Base-by-base conservation (phyloP, 139 green algal species). In the Volvox africanus region DNA sequence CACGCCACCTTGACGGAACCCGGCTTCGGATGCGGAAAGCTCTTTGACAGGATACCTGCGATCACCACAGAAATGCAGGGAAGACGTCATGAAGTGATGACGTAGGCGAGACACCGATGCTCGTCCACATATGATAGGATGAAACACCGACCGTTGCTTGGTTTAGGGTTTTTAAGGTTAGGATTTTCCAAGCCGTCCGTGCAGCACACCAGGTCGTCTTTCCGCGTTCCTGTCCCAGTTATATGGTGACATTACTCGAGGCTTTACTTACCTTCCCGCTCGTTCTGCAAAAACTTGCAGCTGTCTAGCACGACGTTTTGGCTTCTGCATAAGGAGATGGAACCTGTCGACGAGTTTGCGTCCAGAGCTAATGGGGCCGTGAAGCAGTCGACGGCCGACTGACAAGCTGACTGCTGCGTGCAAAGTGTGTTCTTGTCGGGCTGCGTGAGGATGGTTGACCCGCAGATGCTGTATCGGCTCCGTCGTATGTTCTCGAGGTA, bases 401-500 rank as follows among this genome's bases (percentile, higher is more conserved):
- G 6, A 13, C 80, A 86, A 5, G 50, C 24, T 5, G 81, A 61
- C 1, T 2, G 2, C 55, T 73, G 17, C 12, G 1, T 28, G 5
- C 78, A 37, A 17, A 28, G 22, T n/a, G 13, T 37, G 26, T 73
- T 36, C 1, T 28, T 5, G 0, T 79, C 32, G 30, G 30, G 14
- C 2, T 20, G 13, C 30, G 50, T 11, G 76, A 19, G 32, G 18
- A 1, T 1, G 6, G 30, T 36, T 61, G 81, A 20, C 2, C 67
- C n/a, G 55, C 86, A 90, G 24, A 90, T 16, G 0, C 0, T 36
- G 21, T n/a, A 44, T 0, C 32, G n/a, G 73, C 71, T 90, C 3
- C 55, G 62, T 17, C 86, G 71, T 12, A 90, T 90, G 30, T 26
- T 13, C 2, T 90, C 73, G 1, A 90, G 86, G 50, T 90, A 90